A percentile compares a stretch with the other conserved stretches of the same genome.
Evolutionary conservation across 176 grass and related monocot genomes (phyloP).

Genomic region (Sorghum bicolor): DNA sequence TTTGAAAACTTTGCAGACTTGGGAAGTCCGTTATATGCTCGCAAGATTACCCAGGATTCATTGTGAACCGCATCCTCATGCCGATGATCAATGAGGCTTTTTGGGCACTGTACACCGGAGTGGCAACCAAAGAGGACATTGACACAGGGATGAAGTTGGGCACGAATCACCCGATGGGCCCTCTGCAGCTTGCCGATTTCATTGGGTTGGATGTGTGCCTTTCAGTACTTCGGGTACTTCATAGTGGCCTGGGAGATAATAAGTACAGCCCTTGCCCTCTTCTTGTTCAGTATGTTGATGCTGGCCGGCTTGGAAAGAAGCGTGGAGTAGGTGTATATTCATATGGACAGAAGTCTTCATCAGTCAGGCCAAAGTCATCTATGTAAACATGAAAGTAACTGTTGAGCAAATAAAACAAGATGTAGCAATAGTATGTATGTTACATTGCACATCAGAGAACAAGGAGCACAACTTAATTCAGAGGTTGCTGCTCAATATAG

Average conservation of each 20-base stretch:
- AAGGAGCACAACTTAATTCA: not conserved
- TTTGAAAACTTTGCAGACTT: slow-evolving; percentile 41
- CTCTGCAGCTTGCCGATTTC: slow-evolving; percentile 87
- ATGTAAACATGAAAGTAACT: slow-evolving; percentile 23
- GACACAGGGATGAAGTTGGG: slow-evolving; percentile 94
- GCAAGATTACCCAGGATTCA: slow-evolving; percentile 87
- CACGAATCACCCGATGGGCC: slow-evolving; percentile 94
- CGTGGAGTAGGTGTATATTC: slow-evolving; percentile 72
- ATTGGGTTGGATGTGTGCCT: slow-evolving; percentile 89
- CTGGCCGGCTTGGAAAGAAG: slow-evolving; percentile 82
- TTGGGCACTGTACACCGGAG: slow-evolving; percentile 70
- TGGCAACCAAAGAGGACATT: slow-evolving; percentile 92
- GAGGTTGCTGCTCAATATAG: not conserved
- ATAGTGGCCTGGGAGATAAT: slow-evolving; percentile 74
- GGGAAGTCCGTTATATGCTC: slow-evolving; percentile 91
- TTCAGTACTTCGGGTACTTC: slow-evolving; percentile 84
- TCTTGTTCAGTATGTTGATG: slow-evolving; percentile 91
- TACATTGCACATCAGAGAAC: not conserved
- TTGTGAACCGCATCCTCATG: slow-evolving; percentile 94
- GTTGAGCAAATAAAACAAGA: not conserved
- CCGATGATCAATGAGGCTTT: slow-evolving; percentile 98
- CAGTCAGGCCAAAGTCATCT: slow-evolving; percentile 45
- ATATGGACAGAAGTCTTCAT: slow-evolving; percentile 38
- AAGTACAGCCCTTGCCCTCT: slow-evolving; percentile 96
- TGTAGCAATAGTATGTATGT: too few species aligned